Evolutionary conservation across 1,284 basidiomycete species (phyloP).

Genomic region (Pulchroboletus neoregius): DNA sequence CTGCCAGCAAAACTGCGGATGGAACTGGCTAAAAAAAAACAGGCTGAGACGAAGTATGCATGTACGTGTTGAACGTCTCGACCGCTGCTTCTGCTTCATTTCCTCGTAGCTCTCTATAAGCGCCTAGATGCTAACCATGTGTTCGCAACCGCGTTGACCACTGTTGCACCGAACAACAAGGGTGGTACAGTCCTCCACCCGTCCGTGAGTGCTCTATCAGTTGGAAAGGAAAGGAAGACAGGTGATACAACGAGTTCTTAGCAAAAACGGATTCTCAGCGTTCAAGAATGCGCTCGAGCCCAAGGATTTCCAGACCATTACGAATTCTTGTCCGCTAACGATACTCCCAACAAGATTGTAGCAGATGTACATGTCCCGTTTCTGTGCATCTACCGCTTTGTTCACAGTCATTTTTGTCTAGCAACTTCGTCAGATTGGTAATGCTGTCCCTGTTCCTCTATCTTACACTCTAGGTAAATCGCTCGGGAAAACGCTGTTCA

Average conservation of each 20-base stretch:
- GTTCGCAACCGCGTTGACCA: conserved; percentile 61
- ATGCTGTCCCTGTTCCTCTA: conserved; percentile 67
- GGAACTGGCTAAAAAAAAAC: conserved; percentile 27
- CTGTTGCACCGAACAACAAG: conserved; percentile 46
- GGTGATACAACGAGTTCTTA: conserved; percentile 24
- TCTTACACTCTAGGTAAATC: conserved; percentile 59
- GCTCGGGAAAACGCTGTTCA: conserved; percentile 47
- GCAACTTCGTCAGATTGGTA: conserved; percentile 70
- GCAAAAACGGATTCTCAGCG: conserved; percentile 63
- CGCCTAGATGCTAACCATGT: conserved; percentile 46
- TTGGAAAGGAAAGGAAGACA: neutral
- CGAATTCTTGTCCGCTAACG: conserved; percentile 48
- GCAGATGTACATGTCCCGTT: conserved; percentile 44
- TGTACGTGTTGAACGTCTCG: conserved; percentile 16
- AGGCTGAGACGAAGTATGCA: conserved; percentile 24
- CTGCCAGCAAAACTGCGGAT: conserved; percentile 40
- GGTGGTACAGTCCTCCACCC: conserved; percentile 56
- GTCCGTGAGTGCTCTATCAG: conserved; percentile 38
- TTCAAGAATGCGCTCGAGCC: conserved; percentile 62
- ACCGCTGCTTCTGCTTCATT: conserved; percentile 6
- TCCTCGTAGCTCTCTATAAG: conserved; percentile 46
- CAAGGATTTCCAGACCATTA: conserved; percentile 72
- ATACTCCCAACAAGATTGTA: conserved; percentile 33
- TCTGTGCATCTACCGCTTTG: neutral
- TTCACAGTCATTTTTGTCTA: conserved; percentile 26